phyloP scores from a whole-genome alignment of 441 rosid species.

The Jatropha podagrica region DNA sequence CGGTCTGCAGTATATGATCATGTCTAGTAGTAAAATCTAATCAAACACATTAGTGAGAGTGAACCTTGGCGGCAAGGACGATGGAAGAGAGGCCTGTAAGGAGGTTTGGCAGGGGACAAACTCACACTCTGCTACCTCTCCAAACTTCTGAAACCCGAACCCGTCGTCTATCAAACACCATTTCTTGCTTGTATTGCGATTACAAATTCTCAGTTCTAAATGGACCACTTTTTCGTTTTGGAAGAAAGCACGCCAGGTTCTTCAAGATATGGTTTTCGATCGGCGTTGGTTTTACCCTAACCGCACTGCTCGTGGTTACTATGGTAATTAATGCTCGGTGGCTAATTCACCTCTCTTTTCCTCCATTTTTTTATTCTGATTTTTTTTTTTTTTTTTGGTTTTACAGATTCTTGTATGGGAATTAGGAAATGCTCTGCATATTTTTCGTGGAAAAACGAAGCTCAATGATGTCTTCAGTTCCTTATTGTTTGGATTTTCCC shows the following conservation, averaged over 20 bases:
- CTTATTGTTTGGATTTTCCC: conserved; percentile 42
- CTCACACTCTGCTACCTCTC: conserved; percentile 35
- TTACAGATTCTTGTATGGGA: conserved; percentile 42
- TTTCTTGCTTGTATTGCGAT: conserved; percentile 73
- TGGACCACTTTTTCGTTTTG: conserved; percentile 55
- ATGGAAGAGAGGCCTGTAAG: conserved; percentile 42
- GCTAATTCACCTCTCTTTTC: background rate
- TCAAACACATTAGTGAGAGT: no score
- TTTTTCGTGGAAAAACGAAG: conserved; percentile 22
- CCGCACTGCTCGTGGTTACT: conserved; percentile 52
- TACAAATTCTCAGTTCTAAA: conserved; percentile 54
- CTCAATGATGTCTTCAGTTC: conserved; percentile 25
- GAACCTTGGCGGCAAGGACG: background rate
- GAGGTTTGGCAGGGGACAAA: conserved; percentile 39
- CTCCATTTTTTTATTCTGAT: background rate
- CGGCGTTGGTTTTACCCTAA: conserved; percentile 72
- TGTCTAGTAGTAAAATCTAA: no score
- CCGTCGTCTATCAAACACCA: conserved; percentile 20
- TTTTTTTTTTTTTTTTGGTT: background rate
- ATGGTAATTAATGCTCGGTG: conserved; percentile 18
- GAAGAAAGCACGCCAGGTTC: conserved; percentile 49
- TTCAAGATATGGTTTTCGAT: conserved; percentile 73
- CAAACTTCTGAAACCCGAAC: conserved; percentile 15
- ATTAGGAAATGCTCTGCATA: conserved; percentile 16
- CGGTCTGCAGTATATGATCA: no score